Evolutionary conservation across 2,329 filamentous ascomycete species (phyloP).

Genomic region (Apiospora koreana): DNA sequence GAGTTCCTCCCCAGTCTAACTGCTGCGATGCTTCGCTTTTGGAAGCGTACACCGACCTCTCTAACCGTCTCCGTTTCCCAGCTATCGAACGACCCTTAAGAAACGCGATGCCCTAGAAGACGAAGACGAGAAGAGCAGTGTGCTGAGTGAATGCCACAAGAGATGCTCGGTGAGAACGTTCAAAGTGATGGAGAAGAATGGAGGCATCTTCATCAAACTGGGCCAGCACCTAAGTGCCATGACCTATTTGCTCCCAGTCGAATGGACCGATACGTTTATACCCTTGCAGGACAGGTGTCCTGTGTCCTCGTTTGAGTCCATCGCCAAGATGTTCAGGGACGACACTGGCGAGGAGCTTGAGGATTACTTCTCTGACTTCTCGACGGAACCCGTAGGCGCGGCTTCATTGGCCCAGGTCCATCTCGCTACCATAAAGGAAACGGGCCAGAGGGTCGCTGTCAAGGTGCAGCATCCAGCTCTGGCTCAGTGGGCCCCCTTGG

Average conservation of each 20-base stretch:
- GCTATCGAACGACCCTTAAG: slow-evolving; percentile 86
- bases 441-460: slow-evolving; percentile 85
- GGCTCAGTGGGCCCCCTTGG: slow-evolving; percentile 86
- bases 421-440: slow-evolving; percentile 78
- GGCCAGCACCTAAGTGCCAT: slow-evolving; percentile 95
- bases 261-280: slow-evolving; percentile 96
- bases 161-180: slow-evolving; percentile 89
- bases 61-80: slow-evolving; percentile 37
- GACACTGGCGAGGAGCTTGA: slow-evolving; percentile 80
- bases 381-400: slow-evolving; percentile 78
- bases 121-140: slow-evolving; percentile 62
- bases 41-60: not conserved
- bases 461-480: slow-evolving; percentile 94
- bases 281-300: slow-evolving; percentile 95
- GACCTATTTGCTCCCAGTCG: slow-evolving; percentile 87
- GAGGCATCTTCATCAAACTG: slow-evolving; percentile 97
- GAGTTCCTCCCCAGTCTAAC: slow-evolving; percentile 20
- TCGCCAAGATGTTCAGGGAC: slow-evolving; percentile 79
- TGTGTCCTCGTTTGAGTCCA: slow-evolving; percentile 83
- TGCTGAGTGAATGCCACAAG: slow-evolving; percentile 83
- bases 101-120: slow-evolving; percentile 62
- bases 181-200: slow-evolving; percentile 87
- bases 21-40: not conserved
- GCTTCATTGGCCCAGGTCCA: slow-evolving; percentile 96
- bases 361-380: slow-evolving; percentile 86